Percentiles rank a stretch among this genome's conserved stretches.
phyloP scores from a whole-genome alignment of 2,329 filamentous ascomycete genomes.

The Sclerotinia nivalis region DNA sequence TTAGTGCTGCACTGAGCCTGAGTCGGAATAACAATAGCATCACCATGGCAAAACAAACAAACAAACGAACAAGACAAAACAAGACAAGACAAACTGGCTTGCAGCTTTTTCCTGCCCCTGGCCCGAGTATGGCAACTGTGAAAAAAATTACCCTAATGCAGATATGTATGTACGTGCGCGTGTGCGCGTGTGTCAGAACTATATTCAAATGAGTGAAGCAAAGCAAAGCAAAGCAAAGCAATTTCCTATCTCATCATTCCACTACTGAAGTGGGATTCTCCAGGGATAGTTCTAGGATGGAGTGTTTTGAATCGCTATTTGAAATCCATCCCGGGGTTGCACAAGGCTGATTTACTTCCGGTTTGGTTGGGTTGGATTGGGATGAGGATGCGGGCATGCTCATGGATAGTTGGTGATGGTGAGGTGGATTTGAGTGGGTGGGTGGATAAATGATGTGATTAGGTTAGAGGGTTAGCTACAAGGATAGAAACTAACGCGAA shows the following conservation, averaged over 20 bases:
- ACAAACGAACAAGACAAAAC: background rate
- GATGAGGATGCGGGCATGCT: conserved; percentile 4
- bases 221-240: background rate
- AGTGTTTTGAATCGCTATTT: background rate
- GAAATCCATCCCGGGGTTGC: conserved; percentile 7
- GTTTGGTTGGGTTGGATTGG: background rate
- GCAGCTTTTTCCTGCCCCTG: conserved; percentile 10
- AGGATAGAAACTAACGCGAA: background rate
- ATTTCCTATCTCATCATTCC: conserved; percentile 8
- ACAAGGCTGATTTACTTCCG: conserved; percentile 6
- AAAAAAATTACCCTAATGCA: conserved; percentile 18
- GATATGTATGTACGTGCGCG: conserved; percentile 12
- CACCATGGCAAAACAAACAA: conserved; percentile 3
- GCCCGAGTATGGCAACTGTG: background rate
- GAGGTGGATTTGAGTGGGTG: background rate
- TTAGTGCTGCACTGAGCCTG: background rate
- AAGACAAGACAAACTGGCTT: conserved; percentile 5
- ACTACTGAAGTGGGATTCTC: background rate
- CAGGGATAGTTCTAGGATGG: background rate
- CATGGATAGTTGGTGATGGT: background rate
- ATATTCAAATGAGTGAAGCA: conserved; percentile 17
- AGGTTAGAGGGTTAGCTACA: background rate
- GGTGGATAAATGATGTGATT: background rate
- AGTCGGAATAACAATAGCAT: conserved; percentile 9
- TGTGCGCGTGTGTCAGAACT: conserved; percentile 19